These are phyloP conservation scores for Ophiognomonia clavigignenti-juglandacearum DNA, from an alignment of 2,329 filamentous ascomycete species.

Conservation along the genomic window DNA sequence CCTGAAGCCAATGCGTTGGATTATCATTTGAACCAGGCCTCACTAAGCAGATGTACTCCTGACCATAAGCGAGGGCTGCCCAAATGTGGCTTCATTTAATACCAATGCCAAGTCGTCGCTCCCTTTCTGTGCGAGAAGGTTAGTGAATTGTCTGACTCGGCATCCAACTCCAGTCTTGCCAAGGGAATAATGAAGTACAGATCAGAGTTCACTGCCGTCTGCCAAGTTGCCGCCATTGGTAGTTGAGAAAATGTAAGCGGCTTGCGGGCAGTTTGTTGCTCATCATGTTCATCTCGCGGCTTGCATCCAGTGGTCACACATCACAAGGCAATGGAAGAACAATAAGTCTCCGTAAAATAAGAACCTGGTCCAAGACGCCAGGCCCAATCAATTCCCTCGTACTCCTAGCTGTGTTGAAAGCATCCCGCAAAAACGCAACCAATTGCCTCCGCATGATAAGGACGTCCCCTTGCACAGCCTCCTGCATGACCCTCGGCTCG, in stretches of 20 bases:
- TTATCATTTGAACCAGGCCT: too few species aligned
- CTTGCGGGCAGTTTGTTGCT: too few species aligned
- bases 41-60: too few species aligned
- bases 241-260: too few species aligned
- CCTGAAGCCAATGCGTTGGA: too few species aligned
- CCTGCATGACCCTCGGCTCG: conserved; percentile 6
- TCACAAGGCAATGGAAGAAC: background rate
- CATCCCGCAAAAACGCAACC: background rate
- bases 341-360: background rate
- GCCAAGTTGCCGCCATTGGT: too few species aligned
- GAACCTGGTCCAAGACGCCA: background rate
- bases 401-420: conserved; percentile 10
- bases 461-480: conserved; percentile 5
- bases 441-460: background rate
- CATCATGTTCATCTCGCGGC: background rate
- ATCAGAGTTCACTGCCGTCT: background rate
- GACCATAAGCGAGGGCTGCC: too few species aligned
- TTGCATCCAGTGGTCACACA: background rate
- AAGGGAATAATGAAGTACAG: background rate
- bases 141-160: background rate
- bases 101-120: background rate
- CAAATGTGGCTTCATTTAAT: too few species aligned
- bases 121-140: background rate
- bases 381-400: conserved; percentile 6
- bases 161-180: background rate